Base-by-base conservation (phyloP, 208 protist genomes). In the Trichomonas tenax region DNA sequence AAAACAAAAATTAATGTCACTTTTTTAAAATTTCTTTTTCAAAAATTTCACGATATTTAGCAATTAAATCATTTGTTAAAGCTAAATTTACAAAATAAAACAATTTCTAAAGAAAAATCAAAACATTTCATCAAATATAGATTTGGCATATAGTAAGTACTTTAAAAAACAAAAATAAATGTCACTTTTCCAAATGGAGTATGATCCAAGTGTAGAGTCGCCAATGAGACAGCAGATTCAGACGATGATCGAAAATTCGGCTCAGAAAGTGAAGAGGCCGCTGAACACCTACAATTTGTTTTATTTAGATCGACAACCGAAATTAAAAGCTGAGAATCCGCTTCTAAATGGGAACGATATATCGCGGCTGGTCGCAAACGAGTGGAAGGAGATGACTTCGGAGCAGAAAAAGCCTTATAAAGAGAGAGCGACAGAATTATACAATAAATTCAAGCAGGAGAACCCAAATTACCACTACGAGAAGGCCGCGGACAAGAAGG, bases 391-490 rank as follows among this genome's bases (percentile, higher is more conserved):
- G n/a, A 48, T 90, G 40, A 48, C 34, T 48, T 17, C 45, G 0
- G 82, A 45, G 9, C 36, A 48, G 8, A 26, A 36, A 9, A 45
- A 48, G 31, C 82, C 82, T n/a, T 90, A 90, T 90, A 90, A 14
- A 38, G 82, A 90, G 10, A 1, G 15, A 23, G 82, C 82, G 15
- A 48, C 8, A n/a, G 40, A 45, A 17, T 44, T 90, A 23, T 36
- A 36, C 15, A 36, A 45, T 15, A 21, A 48, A n/a, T 90, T 90
- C n/a, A 90, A 90, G n/a, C 40, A 45, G 34, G 41, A 48, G 11
- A 90, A 90, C n/a, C 82, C 82, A 48, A 36, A 90, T 90, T 90
- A 90, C n/a, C 82, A 90, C 31, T 90, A 90, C 82, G 82, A 90
- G 23, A 90, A 90, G 17, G 48, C 8, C 10, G 23, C 8, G 26